Base-by-base conservation (phyloP, 140 eudicot genomes). In the Anethum foeniculum region DNA sequence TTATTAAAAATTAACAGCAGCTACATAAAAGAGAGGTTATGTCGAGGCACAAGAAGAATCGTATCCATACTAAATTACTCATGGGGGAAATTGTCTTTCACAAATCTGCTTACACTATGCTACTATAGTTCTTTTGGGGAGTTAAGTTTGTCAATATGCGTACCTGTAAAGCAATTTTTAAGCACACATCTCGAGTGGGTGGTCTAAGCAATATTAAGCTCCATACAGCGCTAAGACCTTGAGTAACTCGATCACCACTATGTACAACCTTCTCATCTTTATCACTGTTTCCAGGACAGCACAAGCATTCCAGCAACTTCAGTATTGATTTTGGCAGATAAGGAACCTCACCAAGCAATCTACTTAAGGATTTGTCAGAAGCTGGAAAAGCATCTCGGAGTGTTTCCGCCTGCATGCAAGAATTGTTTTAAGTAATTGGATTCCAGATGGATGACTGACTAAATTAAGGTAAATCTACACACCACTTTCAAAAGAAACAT, bases 211-310 rank as follows among this genome's bases (percentile, higher is more conserved):
- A 82, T 84, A 93, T 91, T 82, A 95, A 86, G 88, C 88, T 95
- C 99, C 99, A 95, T 38, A 91, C 93, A 77, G 88, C 80, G 81
- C 95, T 93, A 47, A 95, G 99, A 79, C 99, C 99, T 90, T 95
- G 99, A 78, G 93, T 91, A 67, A 95, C 98, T 81, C 99, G 86
- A 82, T 95, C 99, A 71, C 95, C 97, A 81, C 90, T 88, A 28
- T 76, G 96, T 82, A 89, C 54, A 77, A 89, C 96, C 83, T 85
- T 85, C 56, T 87, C 97, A 76, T 90, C 90, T 80, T 83, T 88
- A 76, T 89, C 90, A 83, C 88, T 80, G 64, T 58, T 77, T 64
- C 92, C 96, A 86, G 99, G 99, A 83, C 85, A 92, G 80, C 99
- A 95, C 86, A 95, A 85, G 79, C 87, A 64, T 84, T 95, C 97